Conservation (phyloP, 78 protist genomes). For the Isochrysis galbana region DNA sequence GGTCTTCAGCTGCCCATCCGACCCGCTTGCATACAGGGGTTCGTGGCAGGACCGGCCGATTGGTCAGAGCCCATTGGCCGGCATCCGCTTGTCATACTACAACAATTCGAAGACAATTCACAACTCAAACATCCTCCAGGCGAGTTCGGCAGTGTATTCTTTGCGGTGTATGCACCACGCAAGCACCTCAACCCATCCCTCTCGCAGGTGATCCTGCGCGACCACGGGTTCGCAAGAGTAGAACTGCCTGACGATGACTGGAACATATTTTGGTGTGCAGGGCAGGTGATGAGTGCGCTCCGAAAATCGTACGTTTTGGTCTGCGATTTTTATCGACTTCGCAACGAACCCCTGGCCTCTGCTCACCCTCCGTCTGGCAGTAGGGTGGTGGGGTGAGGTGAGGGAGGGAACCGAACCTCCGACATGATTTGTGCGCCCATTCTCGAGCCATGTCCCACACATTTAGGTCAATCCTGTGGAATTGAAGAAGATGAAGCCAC, state of each 20-base stretch:
- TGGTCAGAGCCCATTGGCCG: background rate
- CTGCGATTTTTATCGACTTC: too few species aligned
- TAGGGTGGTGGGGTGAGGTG: too few species aligned
- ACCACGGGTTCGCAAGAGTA: background rate
- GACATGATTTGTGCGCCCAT: too few species aligned
- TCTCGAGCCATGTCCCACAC: too few species aligned
- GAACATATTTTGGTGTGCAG: conserved; percentile 11
- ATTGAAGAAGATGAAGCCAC: background rate
- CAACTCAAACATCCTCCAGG: background rate
- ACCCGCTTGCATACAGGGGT: background rate
- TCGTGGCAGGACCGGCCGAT: background rate
- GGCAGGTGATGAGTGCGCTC: too few species aligned
- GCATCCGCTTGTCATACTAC: background rate
- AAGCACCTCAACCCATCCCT: too few species aligned
- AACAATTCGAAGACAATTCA: background rate
- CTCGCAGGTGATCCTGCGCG: conserved; percentile 12
- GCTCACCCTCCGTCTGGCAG: too few species aligned
- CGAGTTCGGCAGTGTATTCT: background rate
- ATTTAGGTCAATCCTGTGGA: background rate
- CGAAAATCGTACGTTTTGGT: too few species aligned
- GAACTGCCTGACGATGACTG: background rate
- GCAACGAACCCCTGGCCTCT: too few species aligned
- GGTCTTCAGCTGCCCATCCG: background rate
- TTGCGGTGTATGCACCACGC: background rate
- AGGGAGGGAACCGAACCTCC: too few species aligned